Percentiles rank a stretch among this genome's conserved stretches.
Conservation (phyloP, 306 rosid species). For the Phaseolus lunatus region DNA sequence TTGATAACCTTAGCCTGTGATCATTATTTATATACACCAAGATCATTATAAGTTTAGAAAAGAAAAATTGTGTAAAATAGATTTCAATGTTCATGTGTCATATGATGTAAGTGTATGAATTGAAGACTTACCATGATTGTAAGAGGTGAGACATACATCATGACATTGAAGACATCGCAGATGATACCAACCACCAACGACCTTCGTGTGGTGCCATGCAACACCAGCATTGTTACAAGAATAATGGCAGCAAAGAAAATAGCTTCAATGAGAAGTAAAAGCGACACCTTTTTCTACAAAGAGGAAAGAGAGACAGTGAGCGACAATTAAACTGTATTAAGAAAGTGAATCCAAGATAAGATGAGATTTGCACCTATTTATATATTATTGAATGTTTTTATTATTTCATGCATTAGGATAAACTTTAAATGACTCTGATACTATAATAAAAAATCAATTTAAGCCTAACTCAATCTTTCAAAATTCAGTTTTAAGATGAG, state of each 20-base stretch:
- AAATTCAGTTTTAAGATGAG: too few relatives aligned
- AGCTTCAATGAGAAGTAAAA: constrained; percentile 25
- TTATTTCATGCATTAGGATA: too few relatives aligned
- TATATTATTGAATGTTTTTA: too few relatives aligned
- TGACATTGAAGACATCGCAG: constrained; percentile 66
- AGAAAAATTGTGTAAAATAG: neutral
- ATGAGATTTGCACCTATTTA: too few relatives aligned
- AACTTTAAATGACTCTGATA: too few relatives aligned
- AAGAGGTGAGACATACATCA: constrained; percentile 75
- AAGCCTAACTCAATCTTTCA: too few relatives aligned
- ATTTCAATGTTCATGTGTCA: neutral
- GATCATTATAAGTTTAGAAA: neutral
- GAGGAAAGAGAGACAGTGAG: constrained; percentile 24
- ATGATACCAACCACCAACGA: constrained; percentile 69
- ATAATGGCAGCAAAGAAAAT: constrained; percentile 47
- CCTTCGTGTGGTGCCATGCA: constrained; percentile 47
- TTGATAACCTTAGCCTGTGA: constrained; percentile 65
- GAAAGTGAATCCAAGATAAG: too few relatives aligned
- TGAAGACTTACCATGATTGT: constrained; percentile 59
- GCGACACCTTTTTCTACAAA: constrained; percentile 54
- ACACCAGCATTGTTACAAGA: constrained; percentile 35
- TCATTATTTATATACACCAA: neutral
- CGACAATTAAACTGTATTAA: too few relatives aligned
- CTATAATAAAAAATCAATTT: too few relatives aligned
- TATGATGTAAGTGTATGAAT: neutral